Evolutionary conservation across 495 filamentous ascomycete species (phyloP).

Genomic region (Annulohypoxylon nitens): DNA sequence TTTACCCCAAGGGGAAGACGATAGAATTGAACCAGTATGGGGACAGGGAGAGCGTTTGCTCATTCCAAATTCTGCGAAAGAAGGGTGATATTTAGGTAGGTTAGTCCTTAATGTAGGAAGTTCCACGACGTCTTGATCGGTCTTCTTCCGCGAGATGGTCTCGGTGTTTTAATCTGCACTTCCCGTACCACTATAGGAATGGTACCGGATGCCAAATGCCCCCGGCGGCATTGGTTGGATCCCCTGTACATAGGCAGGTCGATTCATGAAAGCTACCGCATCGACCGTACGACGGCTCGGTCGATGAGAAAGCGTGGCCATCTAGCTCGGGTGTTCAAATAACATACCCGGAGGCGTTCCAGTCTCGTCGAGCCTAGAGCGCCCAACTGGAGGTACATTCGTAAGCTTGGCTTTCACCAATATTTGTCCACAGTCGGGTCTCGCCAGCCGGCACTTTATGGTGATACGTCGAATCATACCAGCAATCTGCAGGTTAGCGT

Average conservation of each 20-base stretch:
- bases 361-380: conserved; percentile 6
- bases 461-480: conserved; percentile 41
- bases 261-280: conserved; percentile 2
- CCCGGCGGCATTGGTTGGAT: neutral
- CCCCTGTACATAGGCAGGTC: conserved; percentile 4
- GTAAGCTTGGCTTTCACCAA: conserved; percentile 32
- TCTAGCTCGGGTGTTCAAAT: conserved; percentile 16
- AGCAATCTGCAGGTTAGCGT: conserved; percentile 34
- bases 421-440: conserved; percentile 35
- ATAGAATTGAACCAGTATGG: conserved; percentile 29
- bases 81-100: conserved; percentile 8
- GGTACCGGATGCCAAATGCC: neutral
- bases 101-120: conserved; percentile 19
- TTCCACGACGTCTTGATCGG: conserved; percentile 27
- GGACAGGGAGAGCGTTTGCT: conserved; percentile 18
- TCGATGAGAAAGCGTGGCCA: conserved; percentile 18
- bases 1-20: conserved; percentile 48
- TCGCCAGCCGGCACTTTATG: conserved; percentile 40
- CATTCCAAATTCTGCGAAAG: conserved; percentile 40
- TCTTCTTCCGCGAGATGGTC: conserved; percentile 14
- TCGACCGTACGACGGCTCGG: conserved; percentile 33
- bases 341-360: conserved; percentile 18
- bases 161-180: conserved; percentile 30
- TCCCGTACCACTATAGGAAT: conserved; percentile 25
- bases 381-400: conserved; percentile 22